Evolutionary conservation across 2,329 filamentous ascomycete genomes (phyloP).

Genomic region (Diaporthe sp.): DNA sequence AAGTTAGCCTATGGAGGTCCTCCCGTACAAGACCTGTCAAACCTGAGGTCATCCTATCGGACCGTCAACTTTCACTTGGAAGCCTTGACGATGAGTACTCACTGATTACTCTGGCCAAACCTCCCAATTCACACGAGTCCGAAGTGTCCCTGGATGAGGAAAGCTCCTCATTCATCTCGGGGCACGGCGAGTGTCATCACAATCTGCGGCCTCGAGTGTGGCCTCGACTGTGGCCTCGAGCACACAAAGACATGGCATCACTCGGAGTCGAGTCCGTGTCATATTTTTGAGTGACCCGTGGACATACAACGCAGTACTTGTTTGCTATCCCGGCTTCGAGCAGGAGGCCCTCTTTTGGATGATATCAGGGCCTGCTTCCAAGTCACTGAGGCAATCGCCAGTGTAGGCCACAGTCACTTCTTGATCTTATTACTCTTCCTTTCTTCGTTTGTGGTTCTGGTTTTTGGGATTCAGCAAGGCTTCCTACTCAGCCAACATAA

Average conservation of each 20-base stretch:
- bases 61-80: neutral
- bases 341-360: neutral
- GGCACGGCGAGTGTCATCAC: no score
- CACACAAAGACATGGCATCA: neutral
- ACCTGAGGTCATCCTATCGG: neutral
- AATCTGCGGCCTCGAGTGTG: neutral
- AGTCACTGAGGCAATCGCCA: neutral
- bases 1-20: neutral
- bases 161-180: neutral
- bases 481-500: neutral
- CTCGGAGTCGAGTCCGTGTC: neutral
- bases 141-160: neutral
- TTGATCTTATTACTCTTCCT: neutral
- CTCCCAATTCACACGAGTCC: neutral
- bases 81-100: no score
- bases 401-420: neutral
- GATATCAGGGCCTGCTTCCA: neutral
- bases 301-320: neutral
- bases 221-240: neutral
- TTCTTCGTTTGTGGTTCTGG: neutral
- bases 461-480: neutral
- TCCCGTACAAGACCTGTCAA: no score
- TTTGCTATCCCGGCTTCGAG: neutral
- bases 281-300: neutral
- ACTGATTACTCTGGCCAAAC: neutral